Evolutionary conservation across 352 stramenopile genomes (phyloP), one percentile per base, ranked within the genome.

Genomic region (Globisporangium apiculatum): DNA sequence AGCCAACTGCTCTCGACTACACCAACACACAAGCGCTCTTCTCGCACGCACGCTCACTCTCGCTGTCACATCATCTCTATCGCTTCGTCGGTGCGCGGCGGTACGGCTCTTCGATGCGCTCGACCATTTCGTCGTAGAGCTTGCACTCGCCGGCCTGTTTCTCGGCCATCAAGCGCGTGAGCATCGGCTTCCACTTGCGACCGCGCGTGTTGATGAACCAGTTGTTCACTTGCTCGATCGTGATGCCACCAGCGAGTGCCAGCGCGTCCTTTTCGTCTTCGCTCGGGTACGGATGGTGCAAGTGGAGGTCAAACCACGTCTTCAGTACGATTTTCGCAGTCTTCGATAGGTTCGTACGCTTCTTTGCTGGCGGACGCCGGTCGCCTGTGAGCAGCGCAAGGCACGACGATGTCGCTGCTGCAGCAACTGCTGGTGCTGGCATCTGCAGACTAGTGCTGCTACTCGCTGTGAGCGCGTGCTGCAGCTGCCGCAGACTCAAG

Each of bases 161-260:
- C 51, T 90, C 72, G 14, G 73, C 69, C 67, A 91, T 83, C 45
- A 94, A 69, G 35, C 72, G 61, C 57, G 76, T 79, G 14, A 94
- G 67, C 81, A 91, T 89, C 14, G 84, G 84, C 64, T 91, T 91
- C 84, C 84, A 94, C 75, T 91, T 91, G 57, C 84, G 75, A 4
- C 80, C 82, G 60, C 84, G 77, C 47, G 82, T 92, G 62, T 94
- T 91, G 61, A 94, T 91, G 57, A 94, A 94, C 84, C 84, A 94
- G 58, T 94, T 94, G 75, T 91, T 94, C 45, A 94, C 84, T 63
- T 94, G 84, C 56, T 94, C 82, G 58, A 94, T 63, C 24, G 84
- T 89, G 65, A 94, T 91, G 53, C 79, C 81, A 58, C 81, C 81
- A 55, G 86, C 53, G 7, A 53, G 51, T n/a, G 71, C 73, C 6